Evolutionary conservation across 1,284 basidiomycete genomes (phyloP), one percentile per base, ranked within the genome.

Genomic region (Ustilago xerochloae): DNA sequence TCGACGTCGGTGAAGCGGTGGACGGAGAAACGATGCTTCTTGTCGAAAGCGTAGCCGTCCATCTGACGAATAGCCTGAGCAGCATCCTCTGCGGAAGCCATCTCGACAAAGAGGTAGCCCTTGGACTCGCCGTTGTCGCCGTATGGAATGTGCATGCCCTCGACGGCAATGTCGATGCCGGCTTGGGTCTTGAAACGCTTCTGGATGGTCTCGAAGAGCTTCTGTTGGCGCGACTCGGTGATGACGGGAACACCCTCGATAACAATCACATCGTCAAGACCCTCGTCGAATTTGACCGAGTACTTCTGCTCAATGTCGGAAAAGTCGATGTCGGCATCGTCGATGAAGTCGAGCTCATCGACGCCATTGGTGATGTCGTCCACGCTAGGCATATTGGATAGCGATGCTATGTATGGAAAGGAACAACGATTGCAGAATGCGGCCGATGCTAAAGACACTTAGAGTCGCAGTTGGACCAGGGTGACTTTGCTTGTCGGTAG

Each of bases 1-100:
- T 98, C 94, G 74, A 99, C 91, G 84, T 99, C 96, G 53, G 91
- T 90, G 85, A 99, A 97, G 71, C 91, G 90, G 87, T 95, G 95
- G 80, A 97, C 87, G 80, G 89, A 88, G 86, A 99, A 95, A 2
- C 90, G 91, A 87, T 98, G 95, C 83, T 90, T 94, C 76, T 93
- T 89, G 85, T 97, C 94, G 84, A 99, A 99, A 28, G 91, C 90
- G 84, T 92, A 90, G 39, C 92, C 91, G 84, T 99, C 89, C 86
- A 99, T 90, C 24, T 89, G 88, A 28, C 88, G 88, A 59, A 95
- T 88, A 33, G 95, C 94, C 66, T 90, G 87, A 62, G 90, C 88
- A 13, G 96, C 96, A 81, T 95, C 91, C 57, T 93, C 91, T 20
- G 88, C 87, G 64, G 88, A 91, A 57, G 90, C 90, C 85, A 95